Base-by-base conservation (phyloP, 1,139 yeast species). In the Kurtzmaniella quercitrusa region DNA sequence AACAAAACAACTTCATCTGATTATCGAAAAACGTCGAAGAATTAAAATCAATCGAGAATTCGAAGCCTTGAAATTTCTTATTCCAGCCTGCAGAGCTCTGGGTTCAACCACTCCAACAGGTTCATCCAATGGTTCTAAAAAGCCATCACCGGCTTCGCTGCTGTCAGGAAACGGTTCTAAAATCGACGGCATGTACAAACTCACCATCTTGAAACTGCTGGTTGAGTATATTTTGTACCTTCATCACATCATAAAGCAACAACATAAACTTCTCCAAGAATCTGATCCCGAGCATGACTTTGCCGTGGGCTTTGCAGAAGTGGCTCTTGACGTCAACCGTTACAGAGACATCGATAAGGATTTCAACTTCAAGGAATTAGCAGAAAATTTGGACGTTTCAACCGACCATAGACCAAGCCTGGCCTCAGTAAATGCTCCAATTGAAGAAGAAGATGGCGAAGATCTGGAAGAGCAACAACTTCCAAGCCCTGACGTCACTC, bases 11-110 rank as follows among this genome's bases (percentile, higher is more conserved):
- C 81, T 88, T 26, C 95, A 87, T 59, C 81, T 88, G 6, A 82
- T 84, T 38, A 87, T 87, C 49, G 95, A 87, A 57, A 84, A 88
- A 54, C 77, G 88, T 52, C 71, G 95, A 51, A 68, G 95, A 44
- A 76, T 83, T 45, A 84, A 85, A 58, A 84, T 87, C 67, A 87
- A 87, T 60, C 70, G 91, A 45, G 94, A 87, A 59, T 87, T 86
- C 57, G 94, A 85, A 55, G 89, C 93, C 2, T 71, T 87, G 47
- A 84, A 87, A 56, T 81, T 76, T 52, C 65, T 87, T 41, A 82
- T 87, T 17, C 95, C 95, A 1, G 91, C 94, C 11, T 87, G 95
- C 59, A 66, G 85, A 34, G 61, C 65, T 22, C 66, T 40, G 12
- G 35, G 33, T n/a, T 19, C 17, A 19, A n/a, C 17, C 11, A 34